Conservation (phyloP, 495 filamentous ascomycete species). For the Astrothelium subdiscretum region DNA sequence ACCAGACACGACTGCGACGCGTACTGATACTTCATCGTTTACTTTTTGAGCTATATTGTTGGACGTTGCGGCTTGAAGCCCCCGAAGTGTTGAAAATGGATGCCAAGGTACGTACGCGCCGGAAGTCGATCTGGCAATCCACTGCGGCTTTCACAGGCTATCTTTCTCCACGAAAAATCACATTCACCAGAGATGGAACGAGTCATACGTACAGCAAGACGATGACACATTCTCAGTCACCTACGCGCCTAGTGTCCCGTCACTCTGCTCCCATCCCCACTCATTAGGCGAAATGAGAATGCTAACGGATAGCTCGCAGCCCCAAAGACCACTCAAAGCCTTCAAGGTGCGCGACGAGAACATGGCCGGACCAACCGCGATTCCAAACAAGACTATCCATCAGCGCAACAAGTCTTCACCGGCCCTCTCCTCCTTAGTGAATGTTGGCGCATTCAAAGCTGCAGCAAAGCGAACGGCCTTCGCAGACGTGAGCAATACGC, state of each 20-base stretch:
- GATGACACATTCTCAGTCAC: too few relatives aligned
- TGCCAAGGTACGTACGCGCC: slow-evolving; percentile 5
- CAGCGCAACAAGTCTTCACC: slow-evolving; percentile 75
- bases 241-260: not conserved
- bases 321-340: slow-evolving; percentile 54
- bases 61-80: not conserved
- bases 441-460: slow-evolving; percentile 50
- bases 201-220: not conserved
- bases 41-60: not conserved
- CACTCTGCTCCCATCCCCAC: not conserved
- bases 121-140: not conserved
- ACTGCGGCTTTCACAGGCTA: not conserved
- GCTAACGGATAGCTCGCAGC: slow-evolving; percentile 36
- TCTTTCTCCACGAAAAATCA: not conserved
- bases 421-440: slow-evolving; percentile 45
- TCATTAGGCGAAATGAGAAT: not conserved
- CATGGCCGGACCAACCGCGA: slow-evolving; percentile 46
- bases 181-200: not conserved
- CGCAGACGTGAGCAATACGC: slow-evolving; percentile 67
- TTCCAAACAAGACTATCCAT: slow-evolving; percentile 50
- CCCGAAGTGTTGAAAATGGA: not conserved
- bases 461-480: slow-evolving; percentile 65
- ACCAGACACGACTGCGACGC: not conserved
- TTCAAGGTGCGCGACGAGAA: slow-evolving; percentile 62
- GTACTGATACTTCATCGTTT: not conserved